phyloP scores from a whole-genome alignment of 352 stramenopile genomes.

The Halophytophthora polymorphica region DNA sequence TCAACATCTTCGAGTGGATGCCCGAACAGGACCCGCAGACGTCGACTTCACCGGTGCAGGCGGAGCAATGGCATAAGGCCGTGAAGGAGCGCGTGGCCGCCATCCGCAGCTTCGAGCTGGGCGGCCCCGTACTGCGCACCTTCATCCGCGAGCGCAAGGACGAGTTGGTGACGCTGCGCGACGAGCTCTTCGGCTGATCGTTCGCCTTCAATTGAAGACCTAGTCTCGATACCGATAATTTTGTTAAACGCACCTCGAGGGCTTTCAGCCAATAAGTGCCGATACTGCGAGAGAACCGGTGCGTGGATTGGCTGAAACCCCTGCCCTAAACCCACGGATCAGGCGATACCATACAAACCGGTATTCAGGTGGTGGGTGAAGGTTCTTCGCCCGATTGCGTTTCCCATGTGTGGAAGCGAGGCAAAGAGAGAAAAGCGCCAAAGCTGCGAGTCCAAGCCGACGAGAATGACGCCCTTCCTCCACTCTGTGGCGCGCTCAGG shows the following conservation, averaged over 20 bases:
- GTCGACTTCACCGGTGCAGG: conserved; percentile 5
- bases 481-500: conserved; percentile 20
- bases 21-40: conserved; percentile 8
- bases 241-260: too few relatives aligned
- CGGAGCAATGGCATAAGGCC: conserved; percentile 32
- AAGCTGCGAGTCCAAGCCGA: background rate
- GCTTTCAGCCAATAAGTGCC: too few relatives aligned
- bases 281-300: too few relatives aligned
- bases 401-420: conserved; percentile 3
- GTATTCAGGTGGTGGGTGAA: background rate
- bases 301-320: too few relatives aligned
- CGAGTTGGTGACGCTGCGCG: conserved; percentile 48
- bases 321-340: too few relatives aligned
- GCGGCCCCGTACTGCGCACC: conserved; percentile 45
- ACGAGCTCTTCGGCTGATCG: conserved; percentile 42
- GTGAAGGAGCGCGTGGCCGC: conserved; percentile 44
- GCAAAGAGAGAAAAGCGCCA: background rate
- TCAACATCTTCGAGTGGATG: conserved; percentile 71
- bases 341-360: background rate
- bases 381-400: background rate
- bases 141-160: conserved; percentile 61
- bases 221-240: too few relatives aligned
- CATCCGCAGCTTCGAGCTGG: conserved; percentile 59
- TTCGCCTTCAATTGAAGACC: too few relatives aligned
- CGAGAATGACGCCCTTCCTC: conserved; percentile 37